phyloP scores from a whole-genome alignment of 192 early-diverging fungal genomes.

The Dimargaris verticillata region DNA sequence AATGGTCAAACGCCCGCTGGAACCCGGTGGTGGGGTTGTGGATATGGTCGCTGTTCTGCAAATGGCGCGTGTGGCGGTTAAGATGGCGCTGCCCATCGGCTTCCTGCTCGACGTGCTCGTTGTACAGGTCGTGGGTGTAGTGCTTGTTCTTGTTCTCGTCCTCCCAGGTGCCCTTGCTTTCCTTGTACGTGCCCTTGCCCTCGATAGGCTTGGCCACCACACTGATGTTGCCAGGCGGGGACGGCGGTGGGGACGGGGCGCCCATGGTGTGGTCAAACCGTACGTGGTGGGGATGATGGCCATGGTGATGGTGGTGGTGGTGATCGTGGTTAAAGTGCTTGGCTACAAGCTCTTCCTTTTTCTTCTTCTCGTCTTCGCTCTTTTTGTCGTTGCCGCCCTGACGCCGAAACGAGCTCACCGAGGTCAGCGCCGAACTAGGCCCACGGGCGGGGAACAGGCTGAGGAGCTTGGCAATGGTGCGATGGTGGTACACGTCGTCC shows the following conservation, averaged over 20 bases:
- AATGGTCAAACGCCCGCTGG: constrained; percentile 30
- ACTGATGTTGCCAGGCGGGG: constrained; percentile 9
- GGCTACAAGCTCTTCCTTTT: constrained; percentile 1
- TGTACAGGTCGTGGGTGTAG: constrained; percentile 35
- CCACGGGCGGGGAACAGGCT: constrained; percentile 20
- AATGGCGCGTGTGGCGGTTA: constrained; percentile 27
- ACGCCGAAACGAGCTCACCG: constrained; percentile 12
- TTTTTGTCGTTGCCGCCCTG: constrained; percentile 16
- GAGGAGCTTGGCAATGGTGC: constrained; percentile 26
- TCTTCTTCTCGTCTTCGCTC: constrained; percentile 17
- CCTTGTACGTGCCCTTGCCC: constrained; percentile 34
- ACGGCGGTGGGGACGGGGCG: background rate
- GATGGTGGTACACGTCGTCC: constrained; percentile 25
- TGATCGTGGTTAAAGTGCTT: constrained; percentile 17
- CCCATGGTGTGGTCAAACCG: background rate
- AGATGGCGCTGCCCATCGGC: constrained; percentile 18
- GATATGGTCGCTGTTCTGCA: constrained; percentile 34
- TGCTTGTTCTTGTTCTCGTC: constrained; percentile 34
- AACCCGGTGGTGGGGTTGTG: constrained; percentile 26
- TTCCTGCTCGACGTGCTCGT: constrained; percentile 33
- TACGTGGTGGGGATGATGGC: too few relatives aligned
- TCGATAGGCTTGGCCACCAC: constrained; percentile 29
- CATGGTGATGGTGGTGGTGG: background rate
- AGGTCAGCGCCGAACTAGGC: constrained; percentile 24
- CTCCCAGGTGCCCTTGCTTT: constrained; percentile 33